phyloP scores from a whole-genome alignment of 2,329 filamentous ascomycete genomes.

The Aspergillus felis region DNA sequence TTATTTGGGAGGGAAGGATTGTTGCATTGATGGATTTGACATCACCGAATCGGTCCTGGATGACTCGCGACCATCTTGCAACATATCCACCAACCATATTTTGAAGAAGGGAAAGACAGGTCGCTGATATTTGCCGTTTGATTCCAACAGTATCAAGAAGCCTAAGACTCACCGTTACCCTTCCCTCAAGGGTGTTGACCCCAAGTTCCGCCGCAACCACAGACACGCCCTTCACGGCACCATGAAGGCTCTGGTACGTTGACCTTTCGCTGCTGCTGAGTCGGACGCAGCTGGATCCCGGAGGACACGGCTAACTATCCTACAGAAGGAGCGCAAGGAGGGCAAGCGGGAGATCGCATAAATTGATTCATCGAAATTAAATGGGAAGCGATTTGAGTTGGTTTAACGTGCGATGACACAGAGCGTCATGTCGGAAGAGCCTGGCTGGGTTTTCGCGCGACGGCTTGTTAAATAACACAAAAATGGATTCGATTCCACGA shows the following conservation, averaged over 20 bases:
- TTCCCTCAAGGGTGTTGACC: slow-evolving; percentile 96
- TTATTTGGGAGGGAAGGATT: slow-evolving; percentile 1
- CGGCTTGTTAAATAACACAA: slow-evolving; percentile 21
- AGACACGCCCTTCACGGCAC: slow-evolving; percentile 99
- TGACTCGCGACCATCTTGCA: slow-evolving; percentile 1
- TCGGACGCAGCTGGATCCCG: not conserved
- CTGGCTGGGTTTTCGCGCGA: slow-evolving; percentile 13
- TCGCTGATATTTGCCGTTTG: slow-evolving; percentile 21
- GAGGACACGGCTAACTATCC: slow-evolving; percentile 30
- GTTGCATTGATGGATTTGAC: slow-evolving; percentile 10
- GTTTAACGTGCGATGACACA: slow-evolving; percentile 34
- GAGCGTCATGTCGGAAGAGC: slow-evolving; percentile 14
- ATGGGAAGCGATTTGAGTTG: slow-evolving; percentile 30
- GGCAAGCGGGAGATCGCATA: slow-evolving; percentile 88
- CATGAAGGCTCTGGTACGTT: slow-evolving; percentile 90
- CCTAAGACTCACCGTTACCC: slow-evolving; percentile 99
- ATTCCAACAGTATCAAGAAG: slow-evolving; percentile 87
- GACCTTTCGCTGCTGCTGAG: not conserved
- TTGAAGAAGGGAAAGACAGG: slow-evolving; percentile 1
- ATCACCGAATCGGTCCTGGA: not conserved
- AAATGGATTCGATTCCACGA: slow-evolving; percentile 20
- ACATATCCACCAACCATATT: not conserved
- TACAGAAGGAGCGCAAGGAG: slow-evolving; percentile 94
- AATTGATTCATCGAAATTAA: slow-evolving; percentile 34
- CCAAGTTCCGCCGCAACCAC: slow-evolving; percentile 99